A percentile compares a stretch with the other conserved stretches of the same genome.
Conservation (phyloP, 371 early-diverging fungal genomes). For the Batkoa obscura region DNA sequence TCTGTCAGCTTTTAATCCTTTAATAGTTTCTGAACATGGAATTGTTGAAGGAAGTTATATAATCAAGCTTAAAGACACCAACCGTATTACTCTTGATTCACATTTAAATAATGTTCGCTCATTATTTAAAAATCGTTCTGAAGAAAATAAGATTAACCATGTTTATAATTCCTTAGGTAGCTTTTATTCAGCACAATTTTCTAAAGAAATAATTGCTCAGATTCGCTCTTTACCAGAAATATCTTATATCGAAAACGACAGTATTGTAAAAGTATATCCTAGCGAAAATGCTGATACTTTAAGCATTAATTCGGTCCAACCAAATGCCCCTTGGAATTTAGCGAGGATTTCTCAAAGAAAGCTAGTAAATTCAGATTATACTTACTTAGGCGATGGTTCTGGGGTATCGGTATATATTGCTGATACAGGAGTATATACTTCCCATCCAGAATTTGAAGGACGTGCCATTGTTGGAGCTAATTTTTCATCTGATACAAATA, state of each 20-base stretch:
- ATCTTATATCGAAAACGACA: background rate
- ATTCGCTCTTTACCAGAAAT: background rate
- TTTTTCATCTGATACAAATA: constrained; percentile 17
- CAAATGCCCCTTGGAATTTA: constrained; percentile 21
- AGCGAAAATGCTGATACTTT: background rate
- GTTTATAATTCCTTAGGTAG: background rate
- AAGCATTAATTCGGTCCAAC: background rate
- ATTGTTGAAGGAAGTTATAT: background rate
- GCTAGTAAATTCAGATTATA: constrained; percentile 9
- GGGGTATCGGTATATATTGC: constrained; percentile 59
- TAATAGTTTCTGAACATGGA: too few relatives aligned
- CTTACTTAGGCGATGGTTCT: constrained; percentile 18
- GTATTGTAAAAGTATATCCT: background rate
- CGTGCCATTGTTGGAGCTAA: constrained; percentile 44
- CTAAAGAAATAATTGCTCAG: background rate
- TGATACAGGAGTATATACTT: constrained; percentile 55
- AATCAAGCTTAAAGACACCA: background rate
- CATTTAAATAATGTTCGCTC: background rate
- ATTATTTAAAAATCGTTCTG: background rate
- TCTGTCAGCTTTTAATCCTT: too few relatives aligned
- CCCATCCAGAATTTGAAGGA: constrained; percentile 55
- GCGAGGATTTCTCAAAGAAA: constrained; percentile 30
- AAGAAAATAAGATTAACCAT: background rate
- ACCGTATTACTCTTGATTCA: background rate
- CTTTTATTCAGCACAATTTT: background rate